Evolutionary conservation across 305 asterid genomes (phyloP).

Genomic region (Rubia tinctorum): DNA sequence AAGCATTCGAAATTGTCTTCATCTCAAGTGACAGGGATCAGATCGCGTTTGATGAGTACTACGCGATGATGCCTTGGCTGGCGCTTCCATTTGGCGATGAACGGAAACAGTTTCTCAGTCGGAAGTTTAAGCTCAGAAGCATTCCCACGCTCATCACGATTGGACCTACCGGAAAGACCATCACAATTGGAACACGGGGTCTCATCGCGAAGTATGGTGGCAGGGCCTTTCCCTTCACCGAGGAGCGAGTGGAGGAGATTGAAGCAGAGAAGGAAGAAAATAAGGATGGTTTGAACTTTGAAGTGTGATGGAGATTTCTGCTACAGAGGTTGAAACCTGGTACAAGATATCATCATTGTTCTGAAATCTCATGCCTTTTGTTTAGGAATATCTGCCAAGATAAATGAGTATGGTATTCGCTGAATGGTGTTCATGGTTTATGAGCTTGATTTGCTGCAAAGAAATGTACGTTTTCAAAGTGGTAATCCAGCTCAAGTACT

Average conservation of each 20-base stretch:
- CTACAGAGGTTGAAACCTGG: conserved; percentile 10
- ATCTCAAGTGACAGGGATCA: conserved; percentile 82
- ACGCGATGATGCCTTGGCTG: conserved; percentile 87
- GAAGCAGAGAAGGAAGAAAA: conserved; percentile 50
- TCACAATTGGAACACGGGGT: conserved; percentile 51
- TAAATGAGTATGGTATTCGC: too few relatives aligned
- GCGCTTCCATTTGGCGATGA: conserved; percentile 76
- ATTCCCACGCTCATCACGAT: conserved; percentile 69
- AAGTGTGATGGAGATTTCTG: conserved; percentile 26
- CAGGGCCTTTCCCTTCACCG: conserved; percentile 32
- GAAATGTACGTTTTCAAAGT: too few relatives aligned
- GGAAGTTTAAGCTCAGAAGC: conserved; percentile 62
- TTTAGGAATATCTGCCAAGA: too few relatives aligned
- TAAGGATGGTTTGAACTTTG: conserved; percentile 25
- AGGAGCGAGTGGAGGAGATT: conserved; percentile 50
- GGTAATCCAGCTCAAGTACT: too few relatives aligned
- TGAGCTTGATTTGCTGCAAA: background rate
- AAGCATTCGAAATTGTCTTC: conserved; percentile 61
- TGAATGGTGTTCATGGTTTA: background rate
- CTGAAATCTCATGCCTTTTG: too few relatives aligned
- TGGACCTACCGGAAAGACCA: conserved; percentile 63
- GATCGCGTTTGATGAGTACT: conserved; percentile 62
- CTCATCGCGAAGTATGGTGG: conserved; percentile 56
- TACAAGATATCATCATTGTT: too few relatives aligned
- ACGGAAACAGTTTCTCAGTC: conserved; percentile 45